Percentiles rank a stretch among this genome's conserved stretches.
phyloP scores from a whole-genome alignment of 2,329 filamentous ascomycete species.

The Aphanocladium album region DNA sequence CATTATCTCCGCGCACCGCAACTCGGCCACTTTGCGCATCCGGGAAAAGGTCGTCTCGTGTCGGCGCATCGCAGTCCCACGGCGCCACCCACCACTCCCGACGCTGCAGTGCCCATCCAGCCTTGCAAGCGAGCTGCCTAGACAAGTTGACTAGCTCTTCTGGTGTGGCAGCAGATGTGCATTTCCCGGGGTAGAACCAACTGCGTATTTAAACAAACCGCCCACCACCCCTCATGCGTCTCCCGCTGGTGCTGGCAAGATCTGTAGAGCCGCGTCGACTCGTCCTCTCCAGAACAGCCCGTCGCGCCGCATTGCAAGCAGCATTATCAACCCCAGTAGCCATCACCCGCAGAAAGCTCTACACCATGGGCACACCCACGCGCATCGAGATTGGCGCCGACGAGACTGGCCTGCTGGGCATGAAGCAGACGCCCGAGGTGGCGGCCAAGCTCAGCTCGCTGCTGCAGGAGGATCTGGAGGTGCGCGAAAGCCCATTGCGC shows the following conservation, averaged over 20 bases:
- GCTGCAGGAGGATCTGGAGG: slow-evolving; percentile 70
- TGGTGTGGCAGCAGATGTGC: background rate
- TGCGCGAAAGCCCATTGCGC: slow-evolving; percentile 19
- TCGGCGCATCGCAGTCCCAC: background rate
- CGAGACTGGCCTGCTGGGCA: slow-evolving; percentile 45
- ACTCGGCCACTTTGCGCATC: no score
- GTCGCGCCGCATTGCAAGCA: background rate
- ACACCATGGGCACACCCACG: slow-evolving; percentile 42
- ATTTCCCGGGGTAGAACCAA: background rate
- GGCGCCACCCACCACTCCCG: background rate
- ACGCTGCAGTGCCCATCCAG: background rate
- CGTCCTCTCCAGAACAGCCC: background rate
- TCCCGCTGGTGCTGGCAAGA: background rate
- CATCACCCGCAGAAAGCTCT: background rate
- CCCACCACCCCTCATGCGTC: background rate
- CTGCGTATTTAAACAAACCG: background rate
- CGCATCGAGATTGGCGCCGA: slow-evolving; percentile 43
- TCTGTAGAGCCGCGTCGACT: background rate
- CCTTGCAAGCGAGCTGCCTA: background rate
- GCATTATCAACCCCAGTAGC: background rate
- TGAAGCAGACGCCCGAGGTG: slow-evolving; percentile 49
- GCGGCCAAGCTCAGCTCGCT: slow-evolving; percentile 61
- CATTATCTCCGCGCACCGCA: no score
- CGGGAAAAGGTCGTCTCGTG: background rate
- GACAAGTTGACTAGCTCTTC: background rate